Evolutionary conservation across 495 filamentous ascomycete genomes (phyloP), one percentile per base, ranked within the genome.

Genomic region (Hyaloscypha hepaticicola): DNA sequence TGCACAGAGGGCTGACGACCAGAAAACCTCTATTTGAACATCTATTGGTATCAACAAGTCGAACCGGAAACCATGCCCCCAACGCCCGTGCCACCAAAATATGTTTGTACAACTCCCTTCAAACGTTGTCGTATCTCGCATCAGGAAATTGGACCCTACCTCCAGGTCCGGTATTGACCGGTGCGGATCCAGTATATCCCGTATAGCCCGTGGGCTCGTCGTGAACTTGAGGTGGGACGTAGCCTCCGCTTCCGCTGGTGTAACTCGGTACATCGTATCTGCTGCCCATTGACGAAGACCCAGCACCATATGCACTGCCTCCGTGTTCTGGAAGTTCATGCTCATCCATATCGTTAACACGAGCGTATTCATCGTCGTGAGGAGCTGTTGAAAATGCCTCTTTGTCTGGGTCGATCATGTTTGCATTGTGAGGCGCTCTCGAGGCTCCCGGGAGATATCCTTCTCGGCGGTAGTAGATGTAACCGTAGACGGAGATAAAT

Each of bases 381-480:
- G 80, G 80, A 58, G 81, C 80, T 58, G 80, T 79, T 49, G 81
- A 82, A 73, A 85, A 85, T 16, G 81, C 82, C 28, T 80, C 81
- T 75, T 84, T 84, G 72, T 85, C 82, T 0, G 83, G 83, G 69
- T 85, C 83, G 67, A 84, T 84, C 68, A 78, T 78, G 55, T 81
- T 73, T 55, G 76, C 80, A 56, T 83, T 83, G 28, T 61, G 51
- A 27, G 85, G 83, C 53, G 80, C 77, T 31, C 79, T 77, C 55
- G 79, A 77, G 60, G 85, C 84, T 29, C 87, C 87, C n/a, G 90
- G 91, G 6, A 93, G 83, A 49, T 83, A 83, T 64, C 91, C 90
- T 67, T 92, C 87, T 61, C 84, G 84, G 65, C 88, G 85, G 80
- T 88, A 96, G 77, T 92, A 89, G 70, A 87, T 82, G 60, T 92